Evolutionary conservation across 164 flowering plant species (phyloP), one percentile per base, ranked within the genome.

Genomic region (Stephania yunnanensis): DNA sequence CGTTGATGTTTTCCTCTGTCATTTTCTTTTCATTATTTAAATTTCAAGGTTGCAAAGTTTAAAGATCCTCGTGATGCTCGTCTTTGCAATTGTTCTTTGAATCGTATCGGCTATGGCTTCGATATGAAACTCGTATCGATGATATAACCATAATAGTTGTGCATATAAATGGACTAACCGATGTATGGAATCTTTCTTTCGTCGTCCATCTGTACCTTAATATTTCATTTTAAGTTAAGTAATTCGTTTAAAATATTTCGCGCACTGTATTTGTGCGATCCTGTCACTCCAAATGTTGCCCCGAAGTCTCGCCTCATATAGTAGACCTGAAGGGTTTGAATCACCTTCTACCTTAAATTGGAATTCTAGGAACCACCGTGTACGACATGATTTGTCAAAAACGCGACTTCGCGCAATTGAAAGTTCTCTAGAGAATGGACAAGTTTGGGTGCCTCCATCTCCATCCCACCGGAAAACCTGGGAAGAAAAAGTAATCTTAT

Each of bases 41-140:
- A 19, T 74, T 72, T 77, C 69, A 86, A 95, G 99, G 97, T 95
- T 81, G 89, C 92, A 69, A 89, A 90, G 78, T 86, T 82, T 78
- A 89, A 89, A 77, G 99, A 95, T 85, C 97, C 99, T 6, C 95
- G 94, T 73, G 99, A 95, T 87, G 99, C 99, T 78, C 93, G 99
- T 87, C 97, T n/a, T 97, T 76, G 98, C 99, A 73, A 89, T 95
- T 80, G 99, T 95, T 70, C 97, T n/a, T 97, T 50, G 99, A 95
- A 81, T 95, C 99, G 44, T 95, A 95, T 81, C 87, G 97, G 74
- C 89, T 93, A 67, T 95, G 99, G 99, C 86, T 95, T 46, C 98
- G 92, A 80, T 91, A 86, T 83, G 99, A 95, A 87, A 95, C 99
- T 80, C 97, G 99, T 31, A 95, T 97, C 10, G 99, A 95, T 89